Percentiles rank a stretch among this genome's conserved stretches.
phyloP scores from a whole-genome alignment of 352 stramenopile genomes.

The Phytopythium vexans region DNA sequence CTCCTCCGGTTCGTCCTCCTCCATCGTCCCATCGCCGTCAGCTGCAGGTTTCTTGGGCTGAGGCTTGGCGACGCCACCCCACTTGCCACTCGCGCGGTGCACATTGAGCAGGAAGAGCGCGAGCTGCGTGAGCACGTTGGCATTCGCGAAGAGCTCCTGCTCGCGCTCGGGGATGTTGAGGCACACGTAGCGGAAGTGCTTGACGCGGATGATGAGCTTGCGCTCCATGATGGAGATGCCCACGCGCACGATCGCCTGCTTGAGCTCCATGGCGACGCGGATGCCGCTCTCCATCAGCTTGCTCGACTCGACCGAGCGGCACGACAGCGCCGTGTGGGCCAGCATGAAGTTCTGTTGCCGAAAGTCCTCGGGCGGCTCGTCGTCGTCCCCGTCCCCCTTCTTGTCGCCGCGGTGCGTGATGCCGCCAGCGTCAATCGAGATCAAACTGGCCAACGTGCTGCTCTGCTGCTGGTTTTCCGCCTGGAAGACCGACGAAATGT shows the following conservation, averaged over 20 bases:
- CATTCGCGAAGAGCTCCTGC: slow-evolving; percentile 91
- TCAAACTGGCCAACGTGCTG: not conserved
- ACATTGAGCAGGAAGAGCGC: slow-evolving; percentile 95
- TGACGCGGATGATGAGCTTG: slow-evolving; percentile 92
- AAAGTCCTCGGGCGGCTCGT: slow-evolving; percentile 44
- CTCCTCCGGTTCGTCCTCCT: slow-evolving; percentile 30
- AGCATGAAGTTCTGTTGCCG: slow-evolving; percentile 82
- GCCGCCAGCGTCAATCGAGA: slow-evolving; percentile 28
- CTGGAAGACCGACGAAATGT: slow-evolving; percentile 62
- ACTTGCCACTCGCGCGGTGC: slow-evolving; percentile 94
- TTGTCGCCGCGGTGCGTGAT: slow-evolving; percentile 24
- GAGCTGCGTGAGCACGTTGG: slow-evolving; percentile 92
- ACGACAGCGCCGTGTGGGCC: slow-evolving; percentile 66
- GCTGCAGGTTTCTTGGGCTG: slow-evolving; percentile 27
- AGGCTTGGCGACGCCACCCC: slow-evolving; percentile 55
- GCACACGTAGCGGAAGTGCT: slow-evolving; percentile 97
- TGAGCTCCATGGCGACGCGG: slow-evolving; percentile 93
- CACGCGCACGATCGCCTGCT: slow-evolving; percentile 92
- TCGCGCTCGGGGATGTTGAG: slow-evolving; percentile 84
- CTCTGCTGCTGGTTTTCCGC: slow-evolving; percentile 52
- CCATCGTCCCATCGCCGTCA: slow-evolving; percentile 18
- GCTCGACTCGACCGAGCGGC: slow-evolving; percentile 61
- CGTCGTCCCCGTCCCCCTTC: slow-evolving; percentile 13
- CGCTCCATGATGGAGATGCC: slow-evolving; percentile 95
- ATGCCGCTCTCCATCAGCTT: slow-evolving; percentile 92